These are phyloP conservation scores for Diplotaxis tenuifolia DNA, from an alignment of 345 rosid species.

Conservation along the genomic window DNA sequence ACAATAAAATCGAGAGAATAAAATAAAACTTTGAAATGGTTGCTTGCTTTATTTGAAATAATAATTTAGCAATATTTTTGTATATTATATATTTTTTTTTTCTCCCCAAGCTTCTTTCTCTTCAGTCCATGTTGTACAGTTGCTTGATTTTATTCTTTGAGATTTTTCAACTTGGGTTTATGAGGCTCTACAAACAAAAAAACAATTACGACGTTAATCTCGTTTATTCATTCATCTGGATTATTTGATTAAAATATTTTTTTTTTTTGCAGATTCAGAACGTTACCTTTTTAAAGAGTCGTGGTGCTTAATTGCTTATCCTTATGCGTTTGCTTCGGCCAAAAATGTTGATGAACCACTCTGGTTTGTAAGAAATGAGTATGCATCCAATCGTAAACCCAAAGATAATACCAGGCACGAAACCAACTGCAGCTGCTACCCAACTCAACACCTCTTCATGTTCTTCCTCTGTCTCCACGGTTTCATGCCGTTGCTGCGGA, in stretches of 20 bases:
- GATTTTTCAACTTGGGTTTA: neutral
- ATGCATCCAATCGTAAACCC: neutral
- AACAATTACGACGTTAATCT: neutral
- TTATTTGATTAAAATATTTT: neutral
- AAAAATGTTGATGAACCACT: neutral
- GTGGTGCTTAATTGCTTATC: neutral
- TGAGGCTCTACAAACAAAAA: neutral
- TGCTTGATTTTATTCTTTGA: neutral
- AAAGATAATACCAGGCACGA: neutral
- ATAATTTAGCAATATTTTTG: no score
- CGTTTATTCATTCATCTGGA: neutral
- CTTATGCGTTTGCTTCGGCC: neutral
- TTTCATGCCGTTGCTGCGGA: neutral
- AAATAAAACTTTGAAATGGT: neutral
- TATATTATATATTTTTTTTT: neutral
- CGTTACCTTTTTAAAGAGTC: neutral
- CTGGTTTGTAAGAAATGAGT: neutral
- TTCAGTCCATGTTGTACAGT: neutral
- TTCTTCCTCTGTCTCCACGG: neutral
- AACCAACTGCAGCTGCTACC: neutral
- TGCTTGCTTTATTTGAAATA: neutral
- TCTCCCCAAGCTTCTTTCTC: neutral
- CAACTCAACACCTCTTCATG: neutral
- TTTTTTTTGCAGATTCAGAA: neutral
- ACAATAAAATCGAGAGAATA: neutral